Conservation (phyloP, 495 filamentous ascomycete genomes). For the Neurospora intermedia region DNA sequence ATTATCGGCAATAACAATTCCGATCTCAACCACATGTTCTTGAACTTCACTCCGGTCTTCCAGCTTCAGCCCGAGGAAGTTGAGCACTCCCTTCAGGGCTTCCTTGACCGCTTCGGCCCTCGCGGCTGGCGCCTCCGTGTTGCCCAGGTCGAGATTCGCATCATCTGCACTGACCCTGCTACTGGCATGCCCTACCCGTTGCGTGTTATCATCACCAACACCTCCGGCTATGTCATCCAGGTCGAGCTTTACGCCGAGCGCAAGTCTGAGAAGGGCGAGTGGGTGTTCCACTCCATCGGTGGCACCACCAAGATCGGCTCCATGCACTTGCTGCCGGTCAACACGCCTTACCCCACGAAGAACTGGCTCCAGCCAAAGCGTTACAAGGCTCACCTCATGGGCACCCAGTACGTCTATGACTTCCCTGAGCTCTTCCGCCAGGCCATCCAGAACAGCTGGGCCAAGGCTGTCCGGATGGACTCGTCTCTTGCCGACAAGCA, state of each 20-base stretch:
- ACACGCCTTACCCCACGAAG: conserved; percentile 92
- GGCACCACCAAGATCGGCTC: conserved; percentile 88
- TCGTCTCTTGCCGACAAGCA: conserved; percentile 66
- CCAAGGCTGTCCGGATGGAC: conserved; percentile 56
- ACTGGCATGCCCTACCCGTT: conserved; percentile 86
- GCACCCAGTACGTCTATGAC: conserved; percentile 98
- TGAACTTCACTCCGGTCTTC: conserved; percentile 96
- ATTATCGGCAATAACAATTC: conserved; percentile 99
- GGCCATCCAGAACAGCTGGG: conserved; percentile 94
- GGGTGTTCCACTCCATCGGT: conserved; percentile 96
- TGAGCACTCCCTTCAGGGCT: conserved; percentile 86
- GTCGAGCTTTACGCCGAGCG: conserved; percentile 96
- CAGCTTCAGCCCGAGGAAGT: conserved; percentile 83
- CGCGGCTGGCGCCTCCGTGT: conserved; percentile 94
- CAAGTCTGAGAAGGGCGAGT: conserved; percentile 93
- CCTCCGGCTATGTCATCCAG: conserved; percentile 96
- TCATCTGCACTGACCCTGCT: conserved; percentile 82
- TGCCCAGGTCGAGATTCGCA: conserved; percentile 95
- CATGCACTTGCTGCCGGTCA: conserved; percentile 87
- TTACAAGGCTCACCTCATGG: conserved; percentile 98
- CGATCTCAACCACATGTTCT: conserved; percentile 99
- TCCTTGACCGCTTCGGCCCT: conserved; percentile 91
- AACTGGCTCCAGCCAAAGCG: conserved; percentile 98
- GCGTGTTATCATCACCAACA: conserved; percentile 95
- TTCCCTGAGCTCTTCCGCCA: conserved; percentile 99